Base-by-base conservation (phyloP, 2,329 filamentous ascomycete species). In the Catunica adiposa region DNA sequence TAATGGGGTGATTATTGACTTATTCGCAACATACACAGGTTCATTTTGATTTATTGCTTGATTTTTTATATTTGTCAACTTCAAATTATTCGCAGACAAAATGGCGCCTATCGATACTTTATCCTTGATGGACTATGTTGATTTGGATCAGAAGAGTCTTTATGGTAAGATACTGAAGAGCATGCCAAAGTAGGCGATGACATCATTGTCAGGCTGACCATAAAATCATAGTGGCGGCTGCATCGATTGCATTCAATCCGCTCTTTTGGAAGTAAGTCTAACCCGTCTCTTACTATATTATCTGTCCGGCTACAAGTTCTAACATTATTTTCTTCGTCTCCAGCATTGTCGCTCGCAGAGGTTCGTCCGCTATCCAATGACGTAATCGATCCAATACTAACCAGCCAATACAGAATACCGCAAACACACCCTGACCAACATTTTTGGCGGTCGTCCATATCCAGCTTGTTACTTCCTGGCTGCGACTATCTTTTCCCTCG, bases 241-340 rank as follows among this genome's bases (percentile, higher is more conserved):
- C 75, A 56, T 79, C 86, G 54, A 94, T 98, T 70, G 77, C 83
- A 51, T 97, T 98, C 71, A 98, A 98, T 70, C 92, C 92, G 22
- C 83, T 92, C n/a, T 97, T 96, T 70, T 98, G 92, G 92, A 98
- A 98, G 89, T 95, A 77, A 75, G 86, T 77, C 54, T n/a, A n/a
- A n/a, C n/a, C n/a, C n/a, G n/a, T 59, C 47, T n/a, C 47, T 55
- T 44, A 53, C 7, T 15, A 22, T 40, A 15, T 46, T 15, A 56
- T 42, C 3, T 22, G 15, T 42, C 7, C 22, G 14, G 22, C 47
- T 6, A 50, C 56, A 60, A n/a, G n/a, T n/a, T n/a, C 70, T 73
- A 64, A 74, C 65, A 56, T 11, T 17, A 48, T 55, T 54, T 23
- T 47, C 54, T 48, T 61, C n/a, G n/a, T n/a, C n/a, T n/a, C 31